A percentile compares a stretch with the other conserved stretches of the same genome.
Conservation (phyloP, 352 stramenopile species). For the Aphanomyces cochlioides region DNA sequence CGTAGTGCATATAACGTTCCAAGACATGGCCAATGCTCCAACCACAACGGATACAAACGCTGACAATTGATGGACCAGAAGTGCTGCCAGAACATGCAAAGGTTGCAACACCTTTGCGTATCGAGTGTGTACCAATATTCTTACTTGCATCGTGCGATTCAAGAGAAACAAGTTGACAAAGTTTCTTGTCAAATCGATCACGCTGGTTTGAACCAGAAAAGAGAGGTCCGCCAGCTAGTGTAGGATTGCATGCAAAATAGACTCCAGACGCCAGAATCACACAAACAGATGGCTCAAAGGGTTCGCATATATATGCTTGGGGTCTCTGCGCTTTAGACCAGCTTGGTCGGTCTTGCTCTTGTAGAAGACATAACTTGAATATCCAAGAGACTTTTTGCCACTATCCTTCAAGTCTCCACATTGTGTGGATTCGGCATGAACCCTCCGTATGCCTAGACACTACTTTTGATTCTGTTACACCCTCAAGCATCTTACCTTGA, state of each 20-base stretch:
- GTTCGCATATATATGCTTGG: conserved; percentile 40
- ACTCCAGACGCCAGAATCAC: conserved; percentile 34
- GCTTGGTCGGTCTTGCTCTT: too few relatives aligned
- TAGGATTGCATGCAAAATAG: conserved; percentile 26
- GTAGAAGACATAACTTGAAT: too few relatives aligned
- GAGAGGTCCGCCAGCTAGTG: neutral
- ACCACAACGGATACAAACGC: conserved; percentile 22
- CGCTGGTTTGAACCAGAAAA: conserved; percentile 20
- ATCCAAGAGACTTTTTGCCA: too few relatives aligned
- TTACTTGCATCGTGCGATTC: neutral
- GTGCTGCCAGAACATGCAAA: conserved; percentile 25
- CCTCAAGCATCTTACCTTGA: too few relatives aligned
- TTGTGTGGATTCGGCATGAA: too few relatives aligned
- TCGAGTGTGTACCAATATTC: conserved; percentile 19
- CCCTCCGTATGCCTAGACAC: too few relatives aligned
- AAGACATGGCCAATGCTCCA: conserved; percentile 21
- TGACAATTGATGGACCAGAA: conserved; percentile 18
- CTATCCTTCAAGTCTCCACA: too few relatives aligned
- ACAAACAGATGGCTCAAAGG: conserved; percentile 34
- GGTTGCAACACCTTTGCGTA: conserved; percentile 30
- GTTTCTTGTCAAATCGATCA: neutral
- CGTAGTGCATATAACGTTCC: conserved; percentile 27
- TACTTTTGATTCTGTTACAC: too few relatives aligned
- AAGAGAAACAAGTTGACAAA: too few relatives aligned
- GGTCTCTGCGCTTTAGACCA: too few relatives aligned